Evolutionary conservation across 495 filamentous ascomycete species (phyloP).

Genomic region (Neurospora sp.): DNA sequence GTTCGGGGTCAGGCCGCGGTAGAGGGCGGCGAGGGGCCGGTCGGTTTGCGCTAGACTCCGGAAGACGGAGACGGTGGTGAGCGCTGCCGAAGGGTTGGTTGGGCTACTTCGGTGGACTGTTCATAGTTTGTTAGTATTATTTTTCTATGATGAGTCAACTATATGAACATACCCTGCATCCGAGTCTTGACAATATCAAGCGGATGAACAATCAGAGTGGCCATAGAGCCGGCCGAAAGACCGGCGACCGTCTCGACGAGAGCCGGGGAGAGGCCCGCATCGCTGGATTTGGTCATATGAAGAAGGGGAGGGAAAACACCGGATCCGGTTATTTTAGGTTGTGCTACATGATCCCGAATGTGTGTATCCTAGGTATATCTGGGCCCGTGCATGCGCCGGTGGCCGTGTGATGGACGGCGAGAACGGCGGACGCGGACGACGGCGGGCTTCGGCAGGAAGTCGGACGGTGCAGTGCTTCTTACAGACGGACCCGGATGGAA

Average conservation of each 20-base stretch:
- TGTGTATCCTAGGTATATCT: conserved; percentile 8
- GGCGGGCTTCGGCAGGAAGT: neutral
- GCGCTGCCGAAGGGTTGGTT: conserved; percentile 19
- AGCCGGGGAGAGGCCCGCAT: conserved; percentile 55
- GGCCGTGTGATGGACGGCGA: neutral
- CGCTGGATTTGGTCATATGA: conserved; percentile 31
- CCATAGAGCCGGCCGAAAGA: conserved; percentile 75
- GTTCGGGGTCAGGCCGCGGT: conserved; percentile 84
- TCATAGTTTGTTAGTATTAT: neutral
- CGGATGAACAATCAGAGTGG: conserved; percentile 75
- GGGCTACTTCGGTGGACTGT: conserved; percentile 27
- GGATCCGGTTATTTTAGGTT: neutral
- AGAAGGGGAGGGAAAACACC: conserved; percentile 1
- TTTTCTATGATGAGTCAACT: neutral
- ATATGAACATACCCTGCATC: conserved; percentile 58
- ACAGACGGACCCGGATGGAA: neutral
- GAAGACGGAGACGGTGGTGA: conserved; percentile 36
- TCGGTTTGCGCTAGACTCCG: conserved; percentile 30
- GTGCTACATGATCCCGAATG: neutral
- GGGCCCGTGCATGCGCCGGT: neutral
- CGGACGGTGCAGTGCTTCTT: neutral
- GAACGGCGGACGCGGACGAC: neutral
- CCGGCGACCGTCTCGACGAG: conserved; percentile 84
- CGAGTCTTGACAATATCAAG: conserved; percentile 94
- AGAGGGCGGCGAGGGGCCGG: conserved; percentile 53